These are phyloP conservation scores for Alternaria ethzedia DNA, from an alignment of 2,329 filamentous ascomycete species.

Conservation along the genomic window DNA sequence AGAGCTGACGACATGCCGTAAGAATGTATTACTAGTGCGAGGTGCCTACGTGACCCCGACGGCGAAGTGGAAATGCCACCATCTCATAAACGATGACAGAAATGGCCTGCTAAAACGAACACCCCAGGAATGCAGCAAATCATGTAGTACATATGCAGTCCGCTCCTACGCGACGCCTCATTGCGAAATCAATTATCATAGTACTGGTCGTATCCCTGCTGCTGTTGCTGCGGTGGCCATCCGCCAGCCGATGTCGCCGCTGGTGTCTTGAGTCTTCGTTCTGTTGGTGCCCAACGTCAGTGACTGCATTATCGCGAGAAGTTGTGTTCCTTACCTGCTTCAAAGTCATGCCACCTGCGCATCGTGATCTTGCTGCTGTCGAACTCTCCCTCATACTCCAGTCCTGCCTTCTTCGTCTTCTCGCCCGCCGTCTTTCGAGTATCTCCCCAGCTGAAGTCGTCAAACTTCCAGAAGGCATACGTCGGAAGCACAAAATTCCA, in stretches of 20 bases:
- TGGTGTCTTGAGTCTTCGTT: constrained; percentile 51
- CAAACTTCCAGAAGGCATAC: constrained; percentile 99
- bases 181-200: constrained; percentile 47
- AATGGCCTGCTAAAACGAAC: constrained; percentile 11
- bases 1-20: constrained; percentile 1
- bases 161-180: constrained; percentile 37
- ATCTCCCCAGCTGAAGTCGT: constrained; percentile 99
- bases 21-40: constrained; percentile 20
- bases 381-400: constrained; percentile 93
- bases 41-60: background rate
- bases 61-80: constrained; percentile 5
- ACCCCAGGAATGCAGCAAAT: constrained; percentile 37
- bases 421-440: constrained; percentile 94
- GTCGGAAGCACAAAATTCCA: constrained; percentile 97
- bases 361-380: constrained; percentile 99
- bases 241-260: constrained; percentile 44
- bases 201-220: constrained; percentile 49
- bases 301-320: constrained; percentile 21
- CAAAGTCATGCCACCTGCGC: constrained; percentile 96
- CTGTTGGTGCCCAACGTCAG: constrained; percentile 43
- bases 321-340: constrained; percentile 64
- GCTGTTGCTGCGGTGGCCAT: constrained; percentile 41
- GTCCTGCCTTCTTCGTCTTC: constrained; percentile 82
- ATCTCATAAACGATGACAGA: constrained; percentile 1
- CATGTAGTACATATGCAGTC: constrained; percentile 35